Conservation (phyloP, 139 green algal species). For the Closterium sp. region DNA sequence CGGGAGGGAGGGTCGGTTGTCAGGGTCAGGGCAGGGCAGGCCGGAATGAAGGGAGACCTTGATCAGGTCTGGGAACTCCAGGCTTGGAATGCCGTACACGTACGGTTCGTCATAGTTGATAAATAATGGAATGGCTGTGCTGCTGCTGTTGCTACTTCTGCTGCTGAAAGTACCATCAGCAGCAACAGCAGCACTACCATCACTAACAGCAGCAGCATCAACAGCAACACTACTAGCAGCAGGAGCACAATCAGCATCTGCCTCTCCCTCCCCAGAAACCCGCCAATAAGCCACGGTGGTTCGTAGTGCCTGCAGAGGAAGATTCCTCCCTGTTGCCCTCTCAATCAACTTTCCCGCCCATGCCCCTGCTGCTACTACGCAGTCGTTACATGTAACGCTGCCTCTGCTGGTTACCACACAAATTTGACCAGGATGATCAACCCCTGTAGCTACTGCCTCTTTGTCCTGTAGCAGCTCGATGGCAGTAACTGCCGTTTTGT, state of each 20-base stretch:
- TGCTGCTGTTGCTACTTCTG: background rate
- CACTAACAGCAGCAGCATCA: background rate
- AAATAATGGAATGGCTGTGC: slow-evolving; percentile 32
- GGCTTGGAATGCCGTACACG: slow-evolving; percentile 39
- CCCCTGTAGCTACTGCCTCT: background rate
- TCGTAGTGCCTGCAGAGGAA: slow-evolving; percentile 12
- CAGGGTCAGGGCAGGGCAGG: slow-evolving; percentile 30
- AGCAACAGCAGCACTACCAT: no score
- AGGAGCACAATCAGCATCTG: background rate
- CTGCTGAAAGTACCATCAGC: background rate
- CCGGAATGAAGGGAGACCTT: slow-evolving; percentile 42
- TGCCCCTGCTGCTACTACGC: slow-evolving; percentile 1
- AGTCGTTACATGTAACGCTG: background rate
- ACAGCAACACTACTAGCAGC: background rate
- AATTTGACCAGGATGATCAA: background rate
- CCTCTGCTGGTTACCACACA: background rate
- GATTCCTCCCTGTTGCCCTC: background rate
- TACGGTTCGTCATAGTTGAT: slow-evolving; percentile 48
- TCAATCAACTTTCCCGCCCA: slow-evolving; percentile 15
- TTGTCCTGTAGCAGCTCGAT: background rate
- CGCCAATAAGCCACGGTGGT: slow-evolving; percentile 35
- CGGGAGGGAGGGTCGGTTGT: slow-evolving; percentile 14
- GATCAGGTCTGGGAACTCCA: slow-evolving; percentile 37
- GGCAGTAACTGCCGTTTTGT: slow-evolving; percentile 14
- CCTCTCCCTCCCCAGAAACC: background rate